Conservation (phyloP, 2,329 filamentous ascomycete species). For the Fusarium irregulare region DNA sequence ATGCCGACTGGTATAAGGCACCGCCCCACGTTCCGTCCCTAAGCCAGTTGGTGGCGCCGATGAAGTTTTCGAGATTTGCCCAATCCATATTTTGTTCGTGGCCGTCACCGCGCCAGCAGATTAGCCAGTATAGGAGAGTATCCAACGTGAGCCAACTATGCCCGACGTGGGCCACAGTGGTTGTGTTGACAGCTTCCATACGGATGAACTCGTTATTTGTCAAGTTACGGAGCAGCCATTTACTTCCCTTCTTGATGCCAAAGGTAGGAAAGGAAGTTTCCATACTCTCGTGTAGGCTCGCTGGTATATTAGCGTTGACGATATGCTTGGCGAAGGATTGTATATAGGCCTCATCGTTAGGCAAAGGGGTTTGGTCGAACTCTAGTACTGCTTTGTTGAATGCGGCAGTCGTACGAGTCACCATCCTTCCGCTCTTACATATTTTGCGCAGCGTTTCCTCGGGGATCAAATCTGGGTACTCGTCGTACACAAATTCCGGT, state of each 20-base stretch:
- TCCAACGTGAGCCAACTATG: conserved; percentile 24
- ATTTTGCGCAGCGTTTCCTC: background rate
- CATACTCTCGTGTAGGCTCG: background rate
- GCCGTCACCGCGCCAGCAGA: conserved; percentile 5
- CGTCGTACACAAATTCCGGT: background rate
- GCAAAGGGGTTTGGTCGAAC: background rate
- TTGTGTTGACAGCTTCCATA: conserved; percentile 7
- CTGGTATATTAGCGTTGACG: background rate
- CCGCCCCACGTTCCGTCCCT: background rate
- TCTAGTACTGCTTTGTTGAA: background rate
- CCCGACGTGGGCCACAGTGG: background rate
- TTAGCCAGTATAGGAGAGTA: conserved; percentile 18
- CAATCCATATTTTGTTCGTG: background rate
- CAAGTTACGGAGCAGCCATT: conserved; percentile 23
- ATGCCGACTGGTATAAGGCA: background rate
- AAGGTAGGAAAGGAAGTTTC: background rate
- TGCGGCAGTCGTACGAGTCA: background rate
- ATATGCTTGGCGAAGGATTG: background rate
- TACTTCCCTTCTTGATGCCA: background rate
- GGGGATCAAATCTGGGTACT: background rate
- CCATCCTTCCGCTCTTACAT: background rate
- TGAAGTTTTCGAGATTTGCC: background rate
- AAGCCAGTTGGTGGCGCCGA: background rate
- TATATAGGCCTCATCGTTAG: background rate
- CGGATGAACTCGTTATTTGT: conserved; percentile 15